phyloP scores from a whole-genome alignment of 805 yeast genomes.

The Candida multigemmis region DNA sequence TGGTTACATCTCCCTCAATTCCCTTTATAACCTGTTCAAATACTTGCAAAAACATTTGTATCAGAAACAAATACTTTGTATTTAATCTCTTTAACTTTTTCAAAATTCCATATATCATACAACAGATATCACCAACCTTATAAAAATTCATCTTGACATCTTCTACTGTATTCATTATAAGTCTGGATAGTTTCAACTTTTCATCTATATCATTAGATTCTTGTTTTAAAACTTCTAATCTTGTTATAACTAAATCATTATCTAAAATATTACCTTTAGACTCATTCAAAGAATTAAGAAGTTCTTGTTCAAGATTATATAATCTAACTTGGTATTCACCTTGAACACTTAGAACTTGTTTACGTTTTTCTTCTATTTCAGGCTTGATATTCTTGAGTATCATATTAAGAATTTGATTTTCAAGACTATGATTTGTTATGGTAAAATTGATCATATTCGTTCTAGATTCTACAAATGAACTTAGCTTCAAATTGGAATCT shows the following conservation, averaged over 20 bases:
- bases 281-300: slow-evolving; percentile 49
- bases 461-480: slow-evolving; percentile 54
- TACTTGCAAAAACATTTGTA: too few relatives aligned
- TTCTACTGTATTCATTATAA: slow-evolving; percentile 48
- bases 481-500: slow-evolving; percentile 38
- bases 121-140: slow-evolving; percentile 48
- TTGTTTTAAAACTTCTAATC: slow-evolving; percentile 55
- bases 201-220: slow-evolving; percentile 48
- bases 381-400: slow-evolving; percentile 52
- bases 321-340: slow-evolving; percentile 51
- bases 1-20: too few relatives aligned
- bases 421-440: slow-evolving; percentile 58
- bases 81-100: slow-evolving; percentile 28
- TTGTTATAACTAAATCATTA: slow-evolving; percentile 47
- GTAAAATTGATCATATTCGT: slow-evolving; percentile 63
- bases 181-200: slow-evolving; percentile 46
- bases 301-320: slow-evolving; percentile 44
- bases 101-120: slow-evolving; percentile 40
- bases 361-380: slow-evolving; percentile 51
- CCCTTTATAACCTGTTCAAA: too few relatives aligned
- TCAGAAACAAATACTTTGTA: slow-evolving; percentile 51
- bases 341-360: slow-evolving; percentile 44
- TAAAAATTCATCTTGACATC: slow-evolving; percentile 35
- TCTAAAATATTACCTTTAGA: slow-evolving; percentile 60
- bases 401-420: slow-evolving; percentile 50